These are phyloP conservation scores for Arabidopsis suecica DNA, from an alignment of 345 rosid genomes.

Conservation along the genomic window DNA sequence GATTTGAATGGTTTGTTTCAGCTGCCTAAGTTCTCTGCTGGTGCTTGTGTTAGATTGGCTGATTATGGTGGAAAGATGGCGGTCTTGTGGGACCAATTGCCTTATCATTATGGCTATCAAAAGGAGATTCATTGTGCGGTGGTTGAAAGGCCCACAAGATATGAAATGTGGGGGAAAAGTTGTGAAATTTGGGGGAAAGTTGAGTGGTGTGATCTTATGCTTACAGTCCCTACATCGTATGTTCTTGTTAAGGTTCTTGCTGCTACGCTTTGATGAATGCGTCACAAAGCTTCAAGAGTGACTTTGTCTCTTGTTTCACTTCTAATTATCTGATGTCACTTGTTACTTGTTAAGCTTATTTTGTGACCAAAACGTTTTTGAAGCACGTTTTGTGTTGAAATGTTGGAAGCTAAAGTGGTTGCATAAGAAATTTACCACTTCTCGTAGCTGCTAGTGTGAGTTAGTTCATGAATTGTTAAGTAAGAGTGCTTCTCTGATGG, in stretches of 20 bases:
- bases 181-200: not conserved
- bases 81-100: not conserved
- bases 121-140: not conserved
- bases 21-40: not conserved
- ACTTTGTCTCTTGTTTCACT: not conserved
- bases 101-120: no score
- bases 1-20: not conserved
- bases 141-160: not conserved
- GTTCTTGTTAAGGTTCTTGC: not conserved
- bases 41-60: not conserved
- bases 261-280: not conserved
- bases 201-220: not conserved
- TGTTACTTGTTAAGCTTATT: not conserved
- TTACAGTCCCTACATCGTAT: not conserved
- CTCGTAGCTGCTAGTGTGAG: no score
- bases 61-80: slow-evolving; percentile 1
- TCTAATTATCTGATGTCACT: no score
- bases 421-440: no score
- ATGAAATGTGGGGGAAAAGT: not conserved
- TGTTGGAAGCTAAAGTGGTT: no score
- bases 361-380: not conserved
- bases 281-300: not conserved
- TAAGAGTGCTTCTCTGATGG: no score
- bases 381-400: no score
- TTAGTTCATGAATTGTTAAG: no score